phyloP scores from a whole-genome alignment of 2,329 filamentous ascomycete genomes.

The Eutypa lata region DNA sequence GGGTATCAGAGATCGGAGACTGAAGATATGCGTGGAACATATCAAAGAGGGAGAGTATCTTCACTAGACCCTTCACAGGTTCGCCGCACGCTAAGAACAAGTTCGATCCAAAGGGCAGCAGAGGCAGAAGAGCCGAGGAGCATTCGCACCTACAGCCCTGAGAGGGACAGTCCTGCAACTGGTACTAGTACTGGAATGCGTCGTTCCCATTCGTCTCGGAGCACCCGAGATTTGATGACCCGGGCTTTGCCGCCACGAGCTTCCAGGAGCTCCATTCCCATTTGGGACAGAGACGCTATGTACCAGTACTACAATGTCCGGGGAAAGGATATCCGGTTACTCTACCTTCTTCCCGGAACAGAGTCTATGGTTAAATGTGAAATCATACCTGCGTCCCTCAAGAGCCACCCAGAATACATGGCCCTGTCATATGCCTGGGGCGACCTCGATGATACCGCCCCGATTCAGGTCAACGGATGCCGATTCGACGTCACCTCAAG shows the following conservation, averaged over 20 bases:
- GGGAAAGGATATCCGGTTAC: constrained; percentile 7
- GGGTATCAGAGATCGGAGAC: too few relatives aligned
- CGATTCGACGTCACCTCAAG: constrained; percentile 12
- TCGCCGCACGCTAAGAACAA: too few relatives aligned
- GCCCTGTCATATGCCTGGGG: constrained; percentile 35
- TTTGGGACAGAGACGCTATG: background rate
- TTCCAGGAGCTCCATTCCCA: background rate
- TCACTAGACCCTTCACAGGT: too few relatives aligned
- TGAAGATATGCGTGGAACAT: too few relatives aligned
- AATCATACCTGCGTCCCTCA: constrained; percentile 7
- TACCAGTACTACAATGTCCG: background rate
- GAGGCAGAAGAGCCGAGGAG: background rate
- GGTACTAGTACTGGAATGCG: background rate
- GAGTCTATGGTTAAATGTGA: constrained; percentile 13
- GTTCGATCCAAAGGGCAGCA: background rate
- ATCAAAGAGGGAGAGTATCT: too few relatives aligned
- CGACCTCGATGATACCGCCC: constrained; percentile 18
- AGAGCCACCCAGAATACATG: constrained; percentile 18
- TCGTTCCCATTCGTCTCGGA: background rate
- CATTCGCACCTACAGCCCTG: background rate
- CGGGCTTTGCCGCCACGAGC: background rate
- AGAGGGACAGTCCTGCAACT: background rate
- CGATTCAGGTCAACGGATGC: constrained; percentile 10
- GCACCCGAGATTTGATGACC: background rate
- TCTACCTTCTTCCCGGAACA: constrained; percentile 12